Conservation (phyloP, 192 early-diverging fungal species). For the Fimicolochytrium jonesii region DNA sequence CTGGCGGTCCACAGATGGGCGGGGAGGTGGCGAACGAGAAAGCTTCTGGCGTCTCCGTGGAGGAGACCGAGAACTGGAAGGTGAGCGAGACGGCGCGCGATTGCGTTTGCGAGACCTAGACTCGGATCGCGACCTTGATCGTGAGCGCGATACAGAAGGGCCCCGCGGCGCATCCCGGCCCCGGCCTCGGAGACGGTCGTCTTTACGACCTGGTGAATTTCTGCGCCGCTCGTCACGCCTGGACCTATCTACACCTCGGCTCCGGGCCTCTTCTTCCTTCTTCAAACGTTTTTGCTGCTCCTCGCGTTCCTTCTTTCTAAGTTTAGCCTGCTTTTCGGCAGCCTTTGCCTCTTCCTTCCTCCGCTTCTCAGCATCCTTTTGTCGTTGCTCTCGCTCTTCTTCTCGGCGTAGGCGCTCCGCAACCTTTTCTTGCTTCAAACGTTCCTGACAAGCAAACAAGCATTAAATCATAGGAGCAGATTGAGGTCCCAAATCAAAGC, state of each 20-base stretch:
- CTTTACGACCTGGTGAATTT: background rate
- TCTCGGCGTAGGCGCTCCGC: slow-evolving; percentile 16
- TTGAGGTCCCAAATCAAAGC: background rate
- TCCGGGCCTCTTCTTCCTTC: background rate
- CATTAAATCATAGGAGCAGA: background rate
- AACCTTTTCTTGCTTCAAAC: slow-evolving; percentile 32
- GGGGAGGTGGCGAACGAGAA: background rate
- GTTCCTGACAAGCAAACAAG: slow-evolving; percentile 16
- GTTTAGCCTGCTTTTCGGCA: slow-evolving; percentile 14
- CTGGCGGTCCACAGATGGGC: background rate
- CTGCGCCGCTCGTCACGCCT: background rate
- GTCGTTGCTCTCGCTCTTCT: slow-evolving; percentile 25
- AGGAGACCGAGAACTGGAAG: too few relatives aligned
- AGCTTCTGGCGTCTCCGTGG: background rate
- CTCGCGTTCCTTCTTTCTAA: slow-evolving; percentile 1
- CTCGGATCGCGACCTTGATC: background rate
- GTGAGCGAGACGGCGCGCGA: too few relatives aligned
- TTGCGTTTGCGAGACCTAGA: background rate
- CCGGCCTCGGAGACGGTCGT: background rate
- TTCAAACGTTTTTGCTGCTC: background rate
- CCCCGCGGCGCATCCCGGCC: background rate
- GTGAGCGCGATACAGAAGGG: background rate
- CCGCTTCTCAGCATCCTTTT: slow-evolving; percentile 10
- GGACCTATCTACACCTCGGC: background rate
- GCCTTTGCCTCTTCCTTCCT: slow-evolving; percentile 22